A percentile compares a stretch with the other conserved stretches of the same genome.
phyloP scores from a whole-genome alignment of 2,329 filamentous ascomycete species.

The Gliomastix tumulicola region DNA sequence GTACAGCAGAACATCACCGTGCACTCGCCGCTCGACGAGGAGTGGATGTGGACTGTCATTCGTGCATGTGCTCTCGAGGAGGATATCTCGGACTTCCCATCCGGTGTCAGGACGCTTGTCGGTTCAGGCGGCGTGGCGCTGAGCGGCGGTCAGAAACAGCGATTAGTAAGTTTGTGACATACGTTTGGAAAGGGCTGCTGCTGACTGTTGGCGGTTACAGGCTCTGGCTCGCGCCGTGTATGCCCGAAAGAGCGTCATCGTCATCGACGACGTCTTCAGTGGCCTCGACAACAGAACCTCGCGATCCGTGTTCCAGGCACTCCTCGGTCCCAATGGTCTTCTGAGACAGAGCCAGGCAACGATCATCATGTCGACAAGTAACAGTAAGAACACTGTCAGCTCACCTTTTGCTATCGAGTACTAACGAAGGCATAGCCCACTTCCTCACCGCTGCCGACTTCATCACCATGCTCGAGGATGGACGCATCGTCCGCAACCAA shows the following conservation, averaged over 20 bases:
- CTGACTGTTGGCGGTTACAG: constrained; percentile 7
- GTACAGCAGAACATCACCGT: constrained; percentile 30
- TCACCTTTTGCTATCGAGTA: no score
- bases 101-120: constrained; percentile 14
- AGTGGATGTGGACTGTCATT: constrained; percentile 21
- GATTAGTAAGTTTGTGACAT: constrained; percentile 14
- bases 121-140: constrained; percentile 23
- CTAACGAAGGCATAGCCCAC: constrained; percentile 10
- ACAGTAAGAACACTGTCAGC: constrained; percentile 14
- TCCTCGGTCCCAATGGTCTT: constrained; percentile 27
- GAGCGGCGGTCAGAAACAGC: constrained; percentile 25
- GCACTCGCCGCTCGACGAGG: constrained; percentile 9
- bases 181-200: background rate
- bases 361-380: constrained; percentile 24
- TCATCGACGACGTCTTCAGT: constrained; percentile 31
- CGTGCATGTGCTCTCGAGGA: constrained; percentile 22
- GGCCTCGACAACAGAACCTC: constrained; percentile 32
- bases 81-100: constrained; percentile 15
- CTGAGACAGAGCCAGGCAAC: constrained; percentile 19
- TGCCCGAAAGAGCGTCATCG: constrained; percentile 19
- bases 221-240: constrained; percentile 23
- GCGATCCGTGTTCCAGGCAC: constrained; percentile 26
- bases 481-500: constrained; percentile 13
- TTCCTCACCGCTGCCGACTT: constrained; percentile 14
- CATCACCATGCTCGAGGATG: constrained; percentile 15